Evolutionary conservation across 208 protist species (phyloP), one percentile per base, ranked within the genome.

Genomic region (Lotmaria passim): DNA sequence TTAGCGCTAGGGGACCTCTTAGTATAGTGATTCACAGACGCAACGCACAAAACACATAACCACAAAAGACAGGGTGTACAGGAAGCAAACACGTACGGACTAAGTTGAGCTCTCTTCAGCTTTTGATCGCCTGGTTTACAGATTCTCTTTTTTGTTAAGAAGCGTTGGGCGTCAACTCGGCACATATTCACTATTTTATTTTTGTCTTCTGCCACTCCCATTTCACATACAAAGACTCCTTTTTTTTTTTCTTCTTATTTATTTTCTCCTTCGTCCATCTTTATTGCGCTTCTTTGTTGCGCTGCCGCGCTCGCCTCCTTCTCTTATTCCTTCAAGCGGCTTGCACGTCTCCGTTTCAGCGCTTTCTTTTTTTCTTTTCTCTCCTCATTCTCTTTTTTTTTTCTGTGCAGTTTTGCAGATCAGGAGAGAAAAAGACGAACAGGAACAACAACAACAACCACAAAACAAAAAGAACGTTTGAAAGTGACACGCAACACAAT

Each of bases 1-100:
- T 56, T 66, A 66, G 47, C 60, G 60, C 60, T 66, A 66, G 60
- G 34, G 43, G 30, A 59, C 31, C n/a, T 26, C 67, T 64, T 73
- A 59, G 41, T 58, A 44, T 63, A 28, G 46, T 57, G 39, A 48
- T 73, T 66, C 60, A 66, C 60, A 66, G 46, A 66, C 28, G 34
- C 46, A 41, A 53, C 48, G 17, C 48, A 48, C 44, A 53, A 17
- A 53, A 26, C 24, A 26, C 23, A 0, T 0, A 44, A 23, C 51
- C 38, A 44, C 3, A 34, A 39, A 57, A 39, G 19, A 58, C 21
- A 17, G 53, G 34, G 23, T 44, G 38, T 17, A 62, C 6, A 34
- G 31, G 31, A 60, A 10, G 31, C 0, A 26, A 19, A 31, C 38
- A 23, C 24, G 7, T 17, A 8, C 38, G 4, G 28, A 38, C 2